Evolutionary conservation across 2,329 filamentous ascomycete genomes (phyloP).

Genomic region (Aspergillus flavus): DNA sequence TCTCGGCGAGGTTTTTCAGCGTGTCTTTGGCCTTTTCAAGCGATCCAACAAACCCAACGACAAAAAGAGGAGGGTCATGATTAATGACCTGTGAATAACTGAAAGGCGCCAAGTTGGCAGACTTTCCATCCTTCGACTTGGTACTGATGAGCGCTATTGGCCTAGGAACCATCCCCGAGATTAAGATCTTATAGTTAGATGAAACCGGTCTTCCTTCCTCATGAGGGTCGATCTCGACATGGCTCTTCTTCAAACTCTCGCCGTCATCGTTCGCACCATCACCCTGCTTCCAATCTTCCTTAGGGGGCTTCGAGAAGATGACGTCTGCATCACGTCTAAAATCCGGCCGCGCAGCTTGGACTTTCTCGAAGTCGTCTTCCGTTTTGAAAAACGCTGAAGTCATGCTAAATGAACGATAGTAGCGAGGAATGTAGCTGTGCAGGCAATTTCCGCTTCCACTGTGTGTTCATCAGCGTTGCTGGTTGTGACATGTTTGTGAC

Average conservation of each 20-base stretch:
- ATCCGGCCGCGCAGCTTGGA: conserved; percentile 46
- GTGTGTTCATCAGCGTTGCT: background rate
- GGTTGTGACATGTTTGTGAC: background rate
- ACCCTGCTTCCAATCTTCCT: conserved; percentile 47
- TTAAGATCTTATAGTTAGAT: conserved; percentile 91
- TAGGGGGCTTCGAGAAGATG: conserved; percentile 44
- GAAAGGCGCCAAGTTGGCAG: conserved; percentile 82
- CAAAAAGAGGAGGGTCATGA: conserved; percentile 85
- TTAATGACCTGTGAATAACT: conserved; percentile 82
- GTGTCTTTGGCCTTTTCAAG: conserved; percentile 73
- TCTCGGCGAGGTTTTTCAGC: conserved; percentile 68
- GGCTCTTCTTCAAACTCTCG: conserved; percentile 55
- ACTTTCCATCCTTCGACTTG: conserved; percentile 61
- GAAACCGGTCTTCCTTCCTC: conserved; percentile 65
- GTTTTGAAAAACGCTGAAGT: conserved; percentile 29
- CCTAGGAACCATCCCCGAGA: conserved; percentile 78
- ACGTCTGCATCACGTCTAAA: conserved; percentile 38
- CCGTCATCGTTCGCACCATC: conserved; percentile 49
- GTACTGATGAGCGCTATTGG: conserved; percentile 72
- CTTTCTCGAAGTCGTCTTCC: conserved; percentile 37
- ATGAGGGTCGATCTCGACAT: conserved; percentile 82
- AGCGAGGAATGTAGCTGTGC: background rate
- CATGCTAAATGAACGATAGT: conserved; percentile 18
- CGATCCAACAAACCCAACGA: conserved; percentile 62
- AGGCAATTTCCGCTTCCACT: background rate